phyloP scores from a whole-genome alignment of 257 asterid species.

The Nicotiana obtusifolia region DNA sequence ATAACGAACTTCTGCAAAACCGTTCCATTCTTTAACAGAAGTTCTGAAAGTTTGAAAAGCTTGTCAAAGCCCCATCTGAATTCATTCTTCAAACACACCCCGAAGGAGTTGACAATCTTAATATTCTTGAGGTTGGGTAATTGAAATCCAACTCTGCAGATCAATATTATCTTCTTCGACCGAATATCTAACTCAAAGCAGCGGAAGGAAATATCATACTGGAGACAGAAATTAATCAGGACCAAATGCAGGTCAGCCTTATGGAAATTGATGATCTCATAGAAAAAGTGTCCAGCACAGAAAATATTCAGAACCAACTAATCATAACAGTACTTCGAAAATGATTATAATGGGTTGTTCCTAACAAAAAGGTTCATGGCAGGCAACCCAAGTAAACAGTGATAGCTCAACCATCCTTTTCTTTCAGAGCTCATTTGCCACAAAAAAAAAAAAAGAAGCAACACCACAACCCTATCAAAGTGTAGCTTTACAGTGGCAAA shows the following conservation, averaged over 20 bases:
- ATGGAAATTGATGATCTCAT: background rate
- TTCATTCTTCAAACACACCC: background rate
- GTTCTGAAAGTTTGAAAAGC: no score
- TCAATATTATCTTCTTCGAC: background rate
- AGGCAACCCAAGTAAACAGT: background rate
- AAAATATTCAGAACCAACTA: background rate
- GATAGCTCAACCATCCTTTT: background rate
- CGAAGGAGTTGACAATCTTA: background rate
- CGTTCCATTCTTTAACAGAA: no score
- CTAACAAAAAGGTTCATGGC: background rate
- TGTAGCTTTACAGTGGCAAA: background rate
- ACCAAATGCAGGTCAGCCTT: background rate
- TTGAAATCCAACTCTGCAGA: background rate
- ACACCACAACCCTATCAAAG: background rate
- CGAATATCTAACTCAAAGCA: background rate
- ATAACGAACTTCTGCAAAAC: no score
- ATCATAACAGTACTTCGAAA: background rate
- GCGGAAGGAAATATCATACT: background rate
- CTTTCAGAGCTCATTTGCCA: background rate
- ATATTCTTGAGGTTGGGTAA: background rate
- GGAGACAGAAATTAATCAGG: background rate
- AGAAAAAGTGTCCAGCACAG: background rate
- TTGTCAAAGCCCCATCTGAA: background rate
- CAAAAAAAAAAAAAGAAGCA: background rate
- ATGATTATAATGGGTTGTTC: background rate